Conservation (phyloP, 768 basidiomycete species). For the Leccinum obscurum region DNA sequence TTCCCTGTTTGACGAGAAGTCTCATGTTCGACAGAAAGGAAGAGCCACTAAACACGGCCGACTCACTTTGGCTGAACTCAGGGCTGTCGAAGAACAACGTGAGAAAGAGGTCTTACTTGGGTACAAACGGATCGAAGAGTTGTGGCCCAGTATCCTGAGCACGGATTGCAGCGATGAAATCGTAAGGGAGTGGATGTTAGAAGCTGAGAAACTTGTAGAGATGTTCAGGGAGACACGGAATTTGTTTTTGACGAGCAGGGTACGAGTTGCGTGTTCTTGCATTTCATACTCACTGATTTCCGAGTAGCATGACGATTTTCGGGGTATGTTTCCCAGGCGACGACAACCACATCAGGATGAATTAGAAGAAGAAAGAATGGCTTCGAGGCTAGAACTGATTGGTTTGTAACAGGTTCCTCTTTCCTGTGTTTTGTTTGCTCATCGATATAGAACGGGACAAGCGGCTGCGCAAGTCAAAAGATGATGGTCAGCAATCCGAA, state of each 20-base stretch:
- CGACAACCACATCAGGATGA: conserved; percentile 15
- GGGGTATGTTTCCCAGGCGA: conserved; percentile 23
- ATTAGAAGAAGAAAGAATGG: conserved; percentile 19
- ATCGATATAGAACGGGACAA: conserved; percentile 54
- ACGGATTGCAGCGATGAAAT: conserved; percentile 47
- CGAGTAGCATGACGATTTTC: conserved; percentile 34
- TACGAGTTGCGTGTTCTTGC: conserved; percentile 40
- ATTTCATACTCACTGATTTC: conserved; percentile 2
- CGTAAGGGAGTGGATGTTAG: conserved; percentile 73
- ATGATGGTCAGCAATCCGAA: conserved; percentile 39
- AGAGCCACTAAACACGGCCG: conserved; percentile 36
- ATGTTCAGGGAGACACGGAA: conserved; percentile 85
- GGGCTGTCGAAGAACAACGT: conserved; percentile 62
- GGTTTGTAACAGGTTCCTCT: conserved; percentile 41
- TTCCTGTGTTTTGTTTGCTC: neutral
- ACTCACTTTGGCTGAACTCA: conserved; percentile 57
- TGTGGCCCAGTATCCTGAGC: conserved; percentile 58
- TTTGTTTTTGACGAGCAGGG: conserved; percentile 77
- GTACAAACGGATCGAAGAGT: conserved; percentile 57
- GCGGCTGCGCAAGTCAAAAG: conserved; percentile 47
- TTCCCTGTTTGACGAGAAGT: conserved; percentile 67
- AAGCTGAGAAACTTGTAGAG: conserved; percentile 86
- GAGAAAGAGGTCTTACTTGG: conserved; percentile 63
- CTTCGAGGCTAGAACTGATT: conserved; percentile 63
- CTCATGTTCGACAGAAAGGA: conserved; percentile 38